A percentile compares a stretch with the other conserved stretches of the same genome.
Conservation (phyloP, 805 yeast genomes). For the Candida easanensis region DNA sequence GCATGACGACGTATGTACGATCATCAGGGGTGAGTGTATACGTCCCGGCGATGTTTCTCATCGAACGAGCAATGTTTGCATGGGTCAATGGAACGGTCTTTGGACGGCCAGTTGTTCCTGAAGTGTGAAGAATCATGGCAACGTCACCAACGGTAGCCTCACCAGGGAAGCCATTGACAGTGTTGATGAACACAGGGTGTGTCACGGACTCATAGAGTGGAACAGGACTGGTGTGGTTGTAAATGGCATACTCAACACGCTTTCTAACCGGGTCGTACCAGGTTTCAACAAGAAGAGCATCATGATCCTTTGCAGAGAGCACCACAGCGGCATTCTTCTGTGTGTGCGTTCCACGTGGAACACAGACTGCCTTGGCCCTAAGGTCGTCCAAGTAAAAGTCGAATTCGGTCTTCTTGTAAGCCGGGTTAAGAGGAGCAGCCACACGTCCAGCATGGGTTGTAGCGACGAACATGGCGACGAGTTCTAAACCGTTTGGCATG, state of each 20-base stretch:
- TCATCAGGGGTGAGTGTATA: slow-evolving; percentile 50
- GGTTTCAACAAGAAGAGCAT: slow-evolving; percentile 50
- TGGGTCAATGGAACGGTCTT: slow-evolving; percentile 74
- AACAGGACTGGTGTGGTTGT: slow-evolving; percentile 20
- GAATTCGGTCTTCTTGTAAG: slow-evolving; percentile 58
- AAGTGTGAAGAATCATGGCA: slow-evolving; percentile 67
- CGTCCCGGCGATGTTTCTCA: slow-evolving; percentile 55
- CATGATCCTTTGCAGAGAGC: slow-evolving; percentile 46
- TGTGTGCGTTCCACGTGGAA: slow-evolving; percentile 48
- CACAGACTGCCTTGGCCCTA: slow-evolving; percentile 53
- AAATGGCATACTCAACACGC: slow-evolving; percentile 41
- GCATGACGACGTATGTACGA: slow-evolving; percentile 67
- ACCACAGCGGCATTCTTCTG: slow-evolving; percentile 40
- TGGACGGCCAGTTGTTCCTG: slow-evolving; percentile 77
- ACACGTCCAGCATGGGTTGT: slow-evolving; percentile 53
- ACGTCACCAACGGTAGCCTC: slow-evolving; percentile 47
- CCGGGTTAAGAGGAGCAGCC: slow-evolving; percentile 69
- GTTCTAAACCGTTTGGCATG: slow-evolving; percentile 59
- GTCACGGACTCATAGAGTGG: slow-evolving; percentile 30
- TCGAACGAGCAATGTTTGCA: slow-evolving; percentile 56
- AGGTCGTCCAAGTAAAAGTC: slow-evolving; percentile 64
- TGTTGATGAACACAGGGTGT: slow-evolving; percentile 32
- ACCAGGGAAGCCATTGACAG: slow-evolving; percentile 36
- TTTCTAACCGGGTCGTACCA: slow-evolving; percentile 41
- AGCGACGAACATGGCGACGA: slow-evolving; percentile 53